Evolutionary conservation across 495 filamentous ascomycete species (phyloP).

Genomic region (Aspergillus ostianus): DNA sequence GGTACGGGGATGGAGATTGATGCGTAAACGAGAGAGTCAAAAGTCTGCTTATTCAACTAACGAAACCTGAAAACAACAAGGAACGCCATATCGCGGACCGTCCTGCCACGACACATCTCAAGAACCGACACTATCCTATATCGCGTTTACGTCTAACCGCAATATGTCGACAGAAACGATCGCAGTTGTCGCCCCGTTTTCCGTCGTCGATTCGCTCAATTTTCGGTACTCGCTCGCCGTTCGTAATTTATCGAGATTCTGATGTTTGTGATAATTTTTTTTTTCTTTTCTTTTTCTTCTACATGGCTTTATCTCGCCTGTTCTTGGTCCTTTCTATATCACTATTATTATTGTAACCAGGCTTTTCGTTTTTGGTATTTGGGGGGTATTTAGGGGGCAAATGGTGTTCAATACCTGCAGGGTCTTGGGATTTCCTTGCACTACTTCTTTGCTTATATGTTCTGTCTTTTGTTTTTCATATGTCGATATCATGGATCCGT

Average conservation of each 20-base stretch:
- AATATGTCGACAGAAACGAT: constrained; percentile 1
- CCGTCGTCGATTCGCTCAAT: neutral
- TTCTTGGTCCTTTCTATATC: neutral
- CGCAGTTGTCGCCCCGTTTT: neutral
- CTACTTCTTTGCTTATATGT: constrained; percentile 11
- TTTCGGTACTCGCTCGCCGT: neutral
- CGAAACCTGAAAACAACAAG: neutral
- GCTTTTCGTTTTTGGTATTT: neutral
- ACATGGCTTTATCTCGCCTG: neutral
- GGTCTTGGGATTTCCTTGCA: constrained; percentile 9
- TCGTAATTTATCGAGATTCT: constrained; percentile 8
- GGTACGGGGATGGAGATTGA: constrained; percentile 40
- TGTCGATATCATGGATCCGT: neutral
- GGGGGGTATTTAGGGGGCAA: constrained; percentile 5
- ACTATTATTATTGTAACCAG: neutral
- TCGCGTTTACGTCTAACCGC: constrained; percentile 1
- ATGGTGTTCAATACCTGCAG: neutral
- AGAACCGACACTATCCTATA: neutral
- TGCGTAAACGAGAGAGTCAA: constrained; percentile 16
- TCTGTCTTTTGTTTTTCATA: constrained; percentile 8
- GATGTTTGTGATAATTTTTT: constrained; percentile 10
- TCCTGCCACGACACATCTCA: neutral
- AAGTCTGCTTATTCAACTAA: neutral
- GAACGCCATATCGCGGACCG: neutral
- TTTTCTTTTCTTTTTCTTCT: neutral